phyloP scores from a whole-genome alignment of 805 yeast species.

The Pichia eremophila region DNA sequence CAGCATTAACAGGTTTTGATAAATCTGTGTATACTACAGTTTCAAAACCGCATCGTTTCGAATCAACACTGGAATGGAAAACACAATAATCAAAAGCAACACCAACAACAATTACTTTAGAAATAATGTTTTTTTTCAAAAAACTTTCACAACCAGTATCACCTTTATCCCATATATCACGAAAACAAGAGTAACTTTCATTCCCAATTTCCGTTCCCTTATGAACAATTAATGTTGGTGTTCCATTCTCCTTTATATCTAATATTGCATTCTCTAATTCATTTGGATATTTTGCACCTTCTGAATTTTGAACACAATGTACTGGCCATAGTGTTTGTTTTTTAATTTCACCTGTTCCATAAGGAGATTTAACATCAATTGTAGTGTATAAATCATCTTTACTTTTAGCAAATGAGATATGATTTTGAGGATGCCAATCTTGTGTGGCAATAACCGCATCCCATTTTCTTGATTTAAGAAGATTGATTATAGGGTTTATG shows the following conservation, averaged over 20 bases:
- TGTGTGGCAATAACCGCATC: conserved; percentile 58
- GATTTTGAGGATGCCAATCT: conserved; percentile 84
- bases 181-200: conserved; percentile 83
- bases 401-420: conserved; percentile 76
- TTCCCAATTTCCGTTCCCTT: conserved; percentile 68
- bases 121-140: conserved; percentile 38
- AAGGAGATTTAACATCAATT: conserved; percentile 43
- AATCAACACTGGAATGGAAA: conserved; percentile 62
- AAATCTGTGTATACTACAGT: conserved; percentile 53
- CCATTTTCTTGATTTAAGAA: conserved; percentile 45
- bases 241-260: conserved; percentile 21
- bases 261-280: conserved; percentile 33
- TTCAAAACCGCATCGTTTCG: conserved; percentile 50
- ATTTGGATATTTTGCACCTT: conserved; percentile 56
- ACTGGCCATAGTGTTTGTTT: conserved; percentile 74
- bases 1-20: conserved; percentile 46
- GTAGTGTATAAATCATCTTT: conserved; percentile 39
- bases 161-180: conserved; percentile 67
- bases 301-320: conserved; percentile 70
- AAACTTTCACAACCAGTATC: conserved; percentile 53
- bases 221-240: conserved; percentile 37
- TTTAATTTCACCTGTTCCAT: conserved; percentile 23
- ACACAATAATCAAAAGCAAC: conserved; percentile 87
- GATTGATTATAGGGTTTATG: conserved; percentile 40
- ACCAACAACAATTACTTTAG: conserved; percentile 67